Conservation (phyloP, 345 rosid species). For the Dimocarpus longan region DNA sequence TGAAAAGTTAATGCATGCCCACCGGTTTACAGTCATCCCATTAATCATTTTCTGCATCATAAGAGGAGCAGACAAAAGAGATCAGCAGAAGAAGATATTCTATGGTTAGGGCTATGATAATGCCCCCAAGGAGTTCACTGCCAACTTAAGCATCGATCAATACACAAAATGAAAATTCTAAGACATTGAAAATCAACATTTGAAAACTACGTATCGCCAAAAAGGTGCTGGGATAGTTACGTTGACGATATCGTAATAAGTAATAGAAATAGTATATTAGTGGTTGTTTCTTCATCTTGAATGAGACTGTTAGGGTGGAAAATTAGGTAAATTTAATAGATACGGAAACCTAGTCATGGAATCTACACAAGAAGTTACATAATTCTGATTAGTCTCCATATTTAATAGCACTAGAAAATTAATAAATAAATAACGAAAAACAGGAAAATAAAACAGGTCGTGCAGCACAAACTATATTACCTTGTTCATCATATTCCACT, state of each 20-base stretch:
- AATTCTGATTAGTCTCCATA: background rate
- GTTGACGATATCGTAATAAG: background rate
- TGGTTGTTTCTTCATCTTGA: background rate
- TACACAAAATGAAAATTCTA: background rate
- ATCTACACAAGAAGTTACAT: background rate
- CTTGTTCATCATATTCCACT: conserved; percentile 99
- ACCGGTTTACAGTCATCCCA: conserved; percentile 91
- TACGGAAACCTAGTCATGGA: background rate
- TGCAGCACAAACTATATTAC: conserved; percentile 28
- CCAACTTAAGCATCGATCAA: background rate
- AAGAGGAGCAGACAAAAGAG: conserved; percentile 11
- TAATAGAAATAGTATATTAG: background rate
- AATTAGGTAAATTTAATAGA: background rate
- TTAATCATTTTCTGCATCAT: conserved; percentile 87
- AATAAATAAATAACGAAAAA: background rate
- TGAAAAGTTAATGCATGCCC: conserved; percentile 98
- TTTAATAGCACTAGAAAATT: background rate
- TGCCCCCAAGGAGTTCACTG: background rate
- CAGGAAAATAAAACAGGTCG: background rate
- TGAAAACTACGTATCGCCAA: background rate
- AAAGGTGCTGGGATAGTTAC: background rate
- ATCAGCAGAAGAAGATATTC: conserved; percentile 12
- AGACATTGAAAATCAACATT: background rate
- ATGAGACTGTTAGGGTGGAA: background rate
- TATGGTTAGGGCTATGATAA: background rate